Conservation (phyloP, 768 basidiomycete species). For the Piloderma croceum region DNA sequence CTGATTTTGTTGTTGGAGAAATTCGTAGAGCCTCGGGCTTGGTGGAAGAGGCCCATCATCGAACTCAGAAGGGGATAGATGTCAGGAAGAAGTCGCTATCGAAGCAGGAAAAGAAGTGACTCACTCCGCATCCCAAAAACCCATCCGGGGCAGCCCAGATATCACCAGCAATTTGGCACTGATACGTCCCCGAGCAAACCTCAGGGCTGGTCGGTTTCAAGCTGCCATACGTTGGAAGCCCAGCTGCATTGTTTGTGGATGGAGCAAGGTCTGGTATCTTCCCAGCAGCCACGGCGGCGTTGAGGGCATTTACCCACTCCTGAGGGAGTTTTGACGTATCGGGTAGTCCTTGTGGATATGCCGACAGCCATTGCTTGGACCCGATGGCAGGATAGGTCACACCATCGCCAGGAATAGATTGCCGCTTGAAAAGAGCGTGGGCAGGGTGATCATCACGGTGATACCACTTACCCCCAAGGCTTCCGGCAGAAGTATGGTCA, state of each 20-base stretch:
- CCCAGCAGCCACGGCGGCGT: conserved; percentile 38
- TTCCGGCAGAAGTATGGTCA: too few relatives aligned
- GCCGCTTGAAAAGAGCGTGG: conserved; percentile 39
- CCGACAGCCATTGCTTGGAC: conserved; percentile 40
- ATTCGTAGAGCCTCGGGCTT: conserved; percentile 51
- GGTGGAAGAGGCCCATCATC: conserved; percentile 22
- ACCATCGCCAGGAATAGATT: conserved; percentile 24
- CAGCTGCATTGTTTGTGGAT: conserved; percentile 27
- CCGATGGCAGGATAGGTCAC: conserved; percentile 33
- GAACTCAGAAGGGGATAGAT: conserved; percentile 2
- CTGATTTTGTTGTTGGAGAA: conserved; percentile 58
- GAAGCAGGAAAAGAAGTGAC: too few relatives aligned
- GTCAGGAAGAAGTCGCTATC: too few relatives aligned
- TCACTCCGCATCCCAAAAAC: conserved; percentile 37
- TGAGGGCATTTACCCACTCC: conserved; percentile 49
- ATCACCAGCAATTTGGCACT: conserved; percentile 40
- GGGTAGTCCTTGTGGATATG: conserved; percentile 37
- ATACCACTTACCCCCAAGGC: conserved; percentile 39
- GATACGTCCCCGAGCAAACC: conserved; percentile 51
- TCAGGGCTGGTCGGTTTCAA: conserved; percentile 32
- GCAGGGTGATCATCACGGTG: conserved; percentile 39
- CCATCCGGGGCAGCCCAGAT: conserved; percentile 52
- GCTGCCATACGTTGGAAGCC: conserved; percentile 32
- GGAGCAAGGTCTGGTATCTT: conserved; percentile 44
- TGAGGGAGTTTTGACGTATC: conserved; percentile 37